Evolutionary conservation across 148 eudicot species (phyloP).

Genomic region (Fagopyrum tataricum): DNA sequence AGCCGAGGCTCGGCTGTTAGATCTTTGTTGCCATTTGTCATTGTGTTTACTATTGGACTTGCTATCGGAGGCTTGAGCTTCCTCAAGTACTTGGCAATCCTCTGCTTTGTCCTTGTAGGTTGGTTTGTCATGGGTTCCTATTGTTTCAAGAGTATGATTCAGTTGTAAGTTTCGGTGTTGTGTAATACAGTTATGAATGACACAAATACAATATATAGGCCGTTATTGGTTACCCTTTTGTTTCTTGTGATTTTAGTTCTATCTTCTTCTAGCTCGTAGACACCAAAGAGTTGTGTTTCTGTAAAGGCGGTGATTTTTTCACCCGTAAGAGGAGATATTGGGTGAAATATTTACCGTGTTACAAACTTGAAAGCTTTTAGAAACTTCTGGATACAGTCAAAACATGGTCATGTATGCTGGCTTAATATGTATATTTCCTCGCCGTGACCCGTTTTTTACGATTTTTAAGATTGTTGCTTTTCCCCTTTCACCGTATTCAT

Average conservation of each 20-base stretch:
- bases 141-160: constrained; percentile 59
- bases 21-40: constrained; percentile 51
- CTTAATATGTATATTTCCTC: too few species aligned
- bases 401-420: too few species aligned
- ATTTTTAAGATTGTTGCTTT: too few species aligned
- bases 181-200: not conserved
- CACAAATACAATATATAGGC: too few species aligned
- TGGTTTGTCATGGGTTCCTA: constrained; percentile 92
- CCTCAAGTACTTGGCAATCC: constrained; percentile 47
- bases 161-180: constrained; percentile 28
- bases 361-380: too few species aligned
- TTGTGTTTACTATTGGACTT: constrained; percentile 48
- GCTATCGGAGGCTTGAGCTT: constrained; percentile 64
- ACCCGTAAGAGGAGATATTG: too few species aligned
- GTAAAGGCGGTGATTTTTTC: too few species aligned
- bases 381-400: too few species aligned
- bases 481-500: too few species aligned
- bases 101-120: constrained; percentile 50
- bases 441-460: too few species aligned
- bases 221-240: not conserved
- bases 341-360: too few species aligned
- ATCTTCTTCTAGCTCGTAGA: not conserved
- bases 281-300: not conserved
- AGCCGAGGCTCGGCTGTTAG: constrained; percentile 39
- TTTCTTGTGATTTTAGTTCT: not conserved